Evolutionary conservation across 139 green algal genomes (phyloP).

Genomic region (Chlorella sp.): DNA sequence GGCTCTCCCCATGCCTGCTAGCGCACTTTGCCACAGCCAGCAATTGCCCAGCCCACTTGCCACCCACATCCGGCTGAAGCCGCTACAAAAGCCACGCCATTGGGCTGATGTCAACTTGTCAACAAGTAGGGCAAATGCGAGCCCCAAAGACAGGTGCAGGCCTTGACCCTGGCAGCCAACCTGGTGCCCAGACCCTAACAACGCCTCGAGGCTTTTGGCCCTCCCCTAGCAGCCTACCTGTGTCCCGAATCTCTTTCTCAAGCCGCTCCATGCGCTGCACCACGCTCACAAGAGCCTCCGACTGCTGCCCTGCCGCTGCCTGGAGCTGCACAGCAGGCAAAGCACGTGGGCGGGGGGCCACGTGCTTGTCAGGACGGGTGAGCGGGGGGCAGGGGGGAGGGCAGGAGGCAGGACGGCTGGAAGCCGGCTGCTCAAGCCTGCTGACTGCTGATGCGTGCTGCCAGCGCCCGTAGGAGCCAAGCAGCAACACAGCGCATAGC

Average conservation of each 20-base stretch:
- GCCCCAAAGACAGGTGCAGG: too few relatives aligned
- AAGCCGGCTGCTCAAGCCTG: neutral
- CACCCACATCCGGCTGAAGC: too few relatives aligned
- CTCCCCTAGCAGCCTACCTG: neutral
- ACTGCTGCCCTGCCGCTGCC: slow-evolving; percentile 29
- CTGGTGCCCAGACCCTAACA: too few relatives aligned
- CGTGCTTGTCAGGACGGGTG: neutral
- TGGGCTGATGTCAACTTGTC: too few relatives aligned
- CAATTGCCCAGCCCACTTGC: too few relatives aligned
- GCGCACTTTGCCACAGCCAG: too few relatives aligned
- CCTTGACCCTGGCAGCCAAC: too few relatives aligned
- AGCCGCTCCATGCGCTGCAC: slow-evolving; percentile 32
- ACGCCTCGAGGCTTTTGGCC: neutral
- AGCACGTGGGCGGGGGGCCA: too few relatives aligned
- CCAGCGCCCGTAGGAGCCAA: neutral
- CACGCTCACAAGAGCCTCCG: slow-evolving; percentile 29
- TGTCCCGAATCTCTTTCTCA: slow-evolving; percentile 40
- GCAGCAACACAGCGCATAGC: too few relatives aligned
- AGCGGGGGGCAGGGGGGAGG: neutral
- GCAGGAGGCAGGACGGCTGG: neutral
- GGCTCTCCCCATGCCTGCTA: too few relatives aligned
- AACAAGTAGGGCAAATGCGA: too few relatives aligned
- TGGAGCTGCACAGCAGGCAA: slow-evolving; percentile 40
- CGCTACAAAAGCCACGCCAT: too few relatives aligned
- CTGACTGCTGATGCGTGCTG: neutral